A percentile compares a stretch with the other conserved stretches of the same genome.
These are phyloP conservation scores for Xylaria sp. DNA, from an alignment of 2,329 filamentous ascomycete species.

Conservation along the genomic window DNA sequence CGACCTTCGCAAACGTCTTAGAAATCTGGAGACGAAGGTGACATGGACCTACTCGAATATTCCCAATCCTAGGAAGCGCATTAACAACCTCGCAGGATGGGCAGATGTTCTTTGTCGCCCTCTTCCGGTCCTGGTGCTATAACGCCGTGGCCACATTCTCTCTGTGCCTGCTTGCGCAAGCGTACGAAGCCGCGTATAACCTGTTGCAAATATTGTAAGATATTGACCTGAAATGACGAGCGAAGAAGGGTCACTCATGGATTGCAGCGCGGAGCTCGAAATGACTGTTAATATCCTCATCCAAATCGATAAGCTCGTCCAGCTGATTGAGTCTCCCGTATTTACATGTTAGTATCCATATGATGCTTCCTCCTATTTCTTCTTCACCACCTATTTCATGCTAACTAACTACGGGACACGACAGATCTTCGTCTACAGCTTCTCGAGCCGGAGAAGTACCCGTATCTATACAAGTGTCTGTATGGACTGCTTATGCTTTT, in stretches of 20 bases:
- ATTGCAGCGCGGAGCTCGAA: slow-evolving; percentile 86
- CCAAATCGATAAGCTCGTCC: slow-evolving; percentile 97
- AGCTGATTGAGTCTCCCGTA: slow-evolving; percentile 94
- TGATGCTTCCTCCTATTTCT: not conserved
- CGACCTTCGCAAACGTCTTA: slow-evolving; percentile 86
- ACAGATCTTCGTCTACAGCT: slow-evolving; percentile 92
- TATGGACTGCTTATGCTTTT: slow-evolving; percentile 97
- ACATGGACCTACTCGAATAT: not conserved
- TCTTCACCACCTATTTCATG: not conserved
- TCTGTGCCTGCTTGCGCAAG: slow-evolving; percentile 91
- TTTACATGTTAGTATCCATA: slow-evolving; percentile 83
- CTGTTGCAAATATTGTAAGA: slow-evolving; percentile 91
- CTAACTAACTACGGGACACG: slow-evolving; percentile 10
- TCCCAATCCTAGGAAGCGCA: not conserved
- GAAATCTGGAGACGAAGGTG: slow-evolving; percentile 89
- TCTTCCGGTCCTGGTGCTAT: slow-evolving; percentile 98
- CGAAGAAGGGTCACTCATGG: slow-evolving; percentile 34
- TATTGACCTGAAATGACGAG: not conserved
- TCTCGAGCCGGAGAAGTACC: slow-evolving; percentile 93
- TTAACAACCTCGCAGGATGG: slow-evolving; percentile 72
- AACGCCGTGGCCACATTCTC: slow-evolving; percentile 98
- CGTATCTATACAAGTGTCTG: slow-evolving; percentile 95
- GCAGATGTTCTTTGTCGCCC: slow-evolving; percentile 91
- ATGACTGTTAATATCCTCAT: slow-evolving; percentile 99
- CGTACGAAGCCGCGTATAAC: slow-evolving; percentile 97